These are phyloP conservation scores for Cymbopogon flexuosus DNA, from an alignment of 202 grass and related monocot genomes.

Conservation along the genomic window DNA sequence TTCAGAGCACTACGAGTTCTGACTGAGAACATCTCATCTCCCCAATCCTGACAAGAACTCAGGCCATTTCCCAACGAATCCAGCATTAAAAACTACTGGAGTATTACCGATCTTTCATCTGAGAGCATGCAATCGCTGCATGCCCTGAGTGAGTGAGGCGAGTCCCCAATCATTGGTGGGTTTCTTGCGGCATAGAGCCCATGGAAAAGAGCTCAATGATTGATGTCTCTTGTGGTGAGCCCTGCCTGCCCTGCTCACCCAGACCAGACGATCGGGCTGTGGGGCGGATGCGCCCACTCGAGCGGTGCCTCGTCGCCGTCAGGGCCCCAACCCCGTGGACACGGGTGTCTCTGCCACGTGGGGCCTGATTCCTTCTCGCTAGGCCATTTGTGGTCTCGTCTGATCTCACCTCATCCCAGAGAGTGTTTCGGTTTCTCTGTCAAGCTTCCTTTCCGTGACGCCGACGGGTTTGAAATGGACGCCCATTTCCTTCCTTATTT, in stretches of 20 bases:
- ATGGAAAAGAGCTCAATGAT: slow-evolving; percentile 33
- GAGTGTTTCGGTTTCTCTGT: slow-evolving; percentile 25
- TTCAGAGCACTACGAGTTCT: neutral
- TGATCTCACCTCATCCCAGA: neutral
- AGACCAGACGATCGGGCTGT: slow-evolving; percentile 15
- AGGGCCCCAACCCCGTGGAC: slow-evolving; percentile 5
- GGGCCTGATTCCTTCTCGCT: neutral
- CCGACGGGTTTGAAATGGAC: slow-evolving; percentile 29
- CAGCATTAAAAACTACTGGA: neutral
- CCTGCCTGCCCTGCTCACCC: slow-evolving; percentile 9
- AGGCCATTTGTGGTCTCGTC: neutral
- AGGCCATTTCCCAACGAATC: slow-evolving; percentile 4
- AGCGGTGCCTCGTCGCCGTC: slow-evolving; percentile 46
- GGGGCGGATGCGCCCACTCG: slow-evolving; percentile 9
- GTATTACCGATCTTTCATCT: neutral
- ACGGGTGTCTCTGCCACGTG: neutral
- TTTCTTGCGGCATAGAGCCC: slow-evolving; percentile 27
- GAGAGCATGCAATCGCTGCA: neutral
- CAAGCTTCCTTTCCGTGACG: slow-evolving; percentile 32
- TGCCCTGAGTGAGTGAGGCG: neutral
- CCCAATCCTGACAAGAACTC: neutral
- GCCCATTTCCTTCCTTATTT: slow-evolving; percentile 16
- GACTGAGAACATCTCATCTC: neutral
- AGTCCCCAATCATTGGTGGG: slow-evolving; percentile 35
- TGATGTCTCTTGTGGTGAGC: slow-evolving; percentile 31